Evolutionary conservation across 1,284 basidiomycete genomes (phyloP).

Genomic region (Naganishia sp.): DNA sequence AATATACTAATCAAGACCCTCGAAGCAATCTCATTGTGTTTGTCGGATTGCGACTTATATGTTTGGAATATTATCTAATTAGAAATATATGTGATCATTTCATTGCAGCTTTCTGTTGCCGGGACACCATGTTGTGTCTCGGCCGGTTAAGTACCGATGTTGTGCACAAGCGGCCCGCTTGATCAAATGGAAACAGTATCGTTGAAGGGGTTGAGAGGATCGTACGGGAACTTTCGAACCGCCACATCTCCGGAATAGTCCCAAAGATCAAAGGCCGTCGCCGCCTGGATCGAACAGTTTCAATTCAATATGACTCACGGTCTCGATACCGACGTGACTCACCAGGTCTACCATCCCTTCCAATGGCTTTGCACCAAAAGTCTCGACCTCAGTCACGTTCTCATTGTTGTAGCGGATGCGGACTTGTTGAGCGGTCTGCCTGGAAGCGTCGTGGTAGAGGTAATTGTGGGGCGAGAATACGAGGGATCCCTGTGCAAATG

Average conservation of each 20-base stretch:
- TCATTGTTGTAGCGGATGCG: slow-evolving; percentile 23
- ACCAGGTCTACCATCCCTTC: slow-evolving; percentile 15
- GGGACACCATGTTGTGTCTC: too few relatives aligned
- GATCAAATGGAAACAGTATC: slow-evolving; percentile 32
- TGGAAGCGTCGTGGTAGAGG: slow-evolving; percentile 14
- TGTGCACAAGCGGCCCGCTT: neutral
- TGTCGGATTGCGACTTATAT: too few relatives aligned
- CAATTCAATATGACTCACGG: neutral
- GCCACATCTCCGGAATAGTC: slow-evolving; percentile 40
- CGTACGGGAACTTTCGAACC: slow-evolving; percentile 46
- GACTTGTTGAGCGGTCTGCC: slow-evolving; percentile 18
- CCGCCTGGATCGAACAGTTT: neutral
- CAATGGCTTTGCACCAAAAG: slow-evolving; percentile 6
- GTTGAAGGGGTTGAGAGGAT: slow-evolving; percentile 40
- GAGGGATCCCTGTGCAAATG: slow-evolving; percentile 16
- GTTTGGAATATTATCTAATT: too few relatives aligned
- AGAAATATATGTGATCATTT: too few relatives aligned
- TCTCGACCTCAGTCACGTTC: slow-evolving; percentile 14
- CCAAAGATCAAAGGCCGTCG: slow-evolving; percentile 37
- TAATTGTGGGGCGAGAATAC: slow-evolving; percentile 21
- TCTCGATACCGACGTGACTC: neutral
- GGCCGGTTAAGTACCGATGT: too few relatives aligned
- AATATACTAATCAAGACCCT: too few relatives aligned
- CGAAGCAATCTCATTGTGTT: too few relatives aligned
- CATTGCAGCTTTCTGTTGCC: too few relatives aligned